Percentiles rank a stretch among this genome's conserved stretches.
Evolutionary conservation across 2,329 filamentous ascomycete genomes (phyloP).

Genomic region (Cladosporium sphaerospermum): DNA sequence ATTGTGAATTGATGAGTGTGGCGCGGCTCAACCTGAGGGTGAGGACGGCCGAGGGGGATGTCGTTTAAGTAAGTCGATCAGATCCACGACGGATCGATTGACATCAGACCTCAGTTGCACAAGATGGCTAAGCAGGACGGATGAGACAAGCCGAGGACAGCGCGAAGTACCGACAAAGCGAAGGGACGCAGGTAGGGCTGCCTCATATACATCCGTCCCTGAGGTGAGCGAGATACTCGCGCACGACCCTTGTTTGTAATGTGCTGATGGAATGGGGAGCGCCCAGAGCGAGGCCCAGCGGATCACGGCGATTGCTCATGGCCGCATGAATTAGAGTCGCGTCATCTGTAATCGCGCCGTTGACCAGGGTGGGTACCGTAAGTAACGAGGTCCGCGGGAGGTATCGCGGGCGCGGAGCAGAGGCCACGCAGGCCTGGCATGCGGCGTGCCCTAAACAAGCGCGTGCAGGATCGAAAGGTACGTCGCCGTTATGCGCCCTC

Average conservation of each 20-base stretch:
- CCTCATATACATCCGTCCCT: conserved; percentile 10
- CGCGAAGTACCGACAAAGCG: not conserved
- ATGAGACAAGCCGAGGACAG: conserved; percentile 2
- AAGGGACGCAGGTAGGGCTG: conserved; percentile 2
- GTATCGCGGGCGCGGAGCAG: conserved; percentile 4
- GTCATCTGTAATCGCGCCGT: conserved; percentile 11
- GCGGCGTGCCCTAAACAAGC: conserved; percentile 9
- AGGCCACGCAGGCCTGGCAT: conserved; percentile 5
- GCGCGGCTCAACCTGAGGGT: not conserved
- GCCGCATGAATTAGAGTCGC: conserved; percentile 4
- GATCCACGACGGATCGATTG: conserved; percentile 3
- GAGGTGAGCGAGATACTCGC: not conserved
- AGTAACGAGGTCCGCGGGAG: conserved; percentile 1
- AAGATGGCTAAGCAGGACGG: not conserved
- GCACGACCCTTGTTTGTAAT: conserved; percentile 10
- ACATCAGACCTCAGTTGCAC: conserved; percentile 7
- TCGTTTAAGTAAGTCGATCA: conserved; percentile 1
- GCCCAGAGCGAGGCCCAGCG: conserved; percentile 10
- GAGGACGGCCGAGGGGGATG: not conserved
- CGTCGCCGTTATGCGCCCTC: conserved; percentile 6
- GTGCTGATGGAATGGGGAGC: conserved; percentile 6
- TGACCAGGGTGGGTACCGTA: not conserved
- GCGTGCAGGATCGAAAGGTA: conserved; percentile 10
- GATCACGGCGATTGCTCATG: conserved; percentile 12
- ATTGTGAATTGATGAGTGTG: not conserved